Base-by-base conservation (phyloP, 2,329 filamentous ascomycete species). In the Knufia fluminis region DNA sequence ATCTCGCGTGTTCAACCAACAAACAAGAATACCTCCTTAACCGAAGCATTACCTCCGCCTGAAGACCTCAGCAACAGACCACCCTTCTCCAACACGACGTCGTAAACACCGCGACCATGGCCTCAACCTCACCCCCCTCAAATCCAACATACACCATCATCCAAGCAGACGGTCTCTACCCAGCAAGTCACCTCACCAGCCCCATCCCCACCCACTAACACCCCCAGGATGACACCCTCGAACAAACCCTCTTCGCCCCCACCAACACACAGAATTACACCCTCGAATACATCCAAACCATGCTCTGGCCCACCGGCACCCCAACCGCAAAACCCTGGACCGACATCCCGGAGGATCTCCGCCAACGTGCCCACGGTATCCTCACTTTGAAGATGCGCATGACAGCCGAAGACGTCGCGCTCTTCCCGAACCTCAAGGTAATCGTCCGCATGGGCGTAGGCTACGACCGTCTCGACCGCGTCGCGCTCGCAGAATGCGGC, bases 371-470 rank as follows among this genome's bases (percentile, higher is more conserved):
- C 20, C 52, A 58, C 43, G 56, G 56, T 1, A 56, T 58, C 26
- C 50, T 58, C 46, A 51, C 55, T 2, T 42, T 58, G 42, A 58
- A 58, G 28, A 58, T 58, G 56, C 31, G 41, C 10, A 56, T 58
- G 33, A 56, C 46, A 8, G 48, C 28, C 3, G 35, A 43, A 1
- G 56, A 58, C 28, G 32, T 58, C 14, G 54, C 35, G 8, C 35
- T 58, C 26, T 58, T 58, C 26, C 56, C 56, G 2, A 52, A 44
- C 20, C 20, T 58, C 17, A 58, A 58, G 46, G 56, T 58, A 52
- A 53, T 58, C 14, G 51, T 58, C 10, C 49, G 56, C 12, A 58
- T 58, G 56, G 56, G 56, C 20, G 56, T 58, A 10, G 56, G 56
- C 8, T 58, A 58, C 46, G 56, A 58, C 39, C 46, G 51, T 8